Base-by-base conservation (phyloP, 2,329 filamentous ascomycete genomes). In the Curvularia hawaiiensis region DNA sequence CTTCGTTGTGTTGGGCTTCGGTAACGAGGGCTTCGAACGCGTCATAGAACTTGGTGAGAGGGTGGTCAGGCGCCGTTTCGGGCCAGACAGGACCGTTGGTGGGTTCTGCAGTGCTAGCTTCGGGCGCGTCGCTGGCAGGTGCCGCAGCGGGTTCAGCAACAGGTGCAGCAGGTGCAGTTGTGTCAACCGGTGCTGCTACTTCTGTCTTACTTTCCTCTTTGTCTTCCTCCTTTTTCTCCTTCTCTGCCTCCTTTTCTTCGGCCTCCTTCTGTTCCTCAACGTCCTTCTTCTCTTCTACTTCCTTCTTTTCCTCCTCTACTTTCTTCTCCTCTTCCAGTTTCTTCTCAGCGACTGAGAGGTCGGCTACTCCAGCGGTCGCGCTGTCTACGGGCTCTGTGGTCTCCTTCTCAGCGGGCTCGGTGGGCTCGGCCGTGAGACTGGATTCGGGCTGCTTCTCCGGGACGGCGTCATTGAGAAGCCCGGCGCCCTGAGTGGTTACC, bases 1-100 rank as follows among this genome's bases (percentile, higher is more conserved):
- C 90, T 81, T 97, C 92, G 50, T 79, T 79, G 77, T 96, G 84
- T 16, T 79, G 82, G 50, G 85, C 79, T 58, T 82, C 80, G 48
- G 79, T 77, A 58, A 87, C 76, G 59, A 92, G 84, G 7, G 80
- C 75, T 6, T 84, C 78, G 33, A 93, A 81, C 30, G 81, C 80
- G 10, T 80, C 79, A 60, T 86, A 84, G 61, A 92, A 82, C 60
- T 84, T 79, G 50, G 77, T 75, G 33, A 91, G 79, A 12, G 74
- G 77, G 62, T 76, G 77, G 10, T 77, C 73, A 44, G 71, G 64
- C 4, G 64, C 31, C 12, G 75, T 74, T 20, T 75, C 71, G 26
- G 76, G 77, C 77, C 77, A 79, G 24, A 58, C 43, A 11, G 64
- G 66, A n/a, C 60, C 60, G 2, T 46, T 35, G 4, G 68, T 58